phyloP scores from a whole-genome alignment of 257 asterid genomes.

The Nicotiana knightiana region DNA sequence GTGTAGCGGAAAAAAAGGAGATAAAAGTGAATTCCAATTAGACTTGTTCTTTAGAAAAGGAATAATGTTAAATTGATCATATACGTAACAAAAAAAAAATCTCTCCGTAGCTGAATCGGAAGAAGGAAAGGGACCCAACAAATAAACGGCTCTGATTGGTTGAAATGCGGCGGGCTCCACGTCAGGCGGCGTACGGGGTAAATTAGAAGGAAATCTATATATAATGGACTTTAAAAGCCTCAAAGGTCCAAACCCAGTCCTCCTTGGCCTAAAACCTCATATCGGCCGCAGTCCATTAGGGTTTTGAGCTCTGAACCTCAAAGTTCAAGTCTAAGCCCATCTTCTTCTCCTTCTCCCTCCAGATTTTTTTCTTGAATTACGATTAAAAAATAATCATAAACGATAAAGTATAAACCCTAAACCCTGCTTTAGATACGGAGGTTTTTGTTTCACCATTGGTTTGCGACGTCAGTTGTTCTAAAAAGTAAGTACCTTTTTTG shows the following conservation, averaged over 20 bases:
- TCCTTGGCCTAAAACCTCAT: slow-evolving; percentile 6
- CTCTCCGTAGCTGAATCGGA: neutral
- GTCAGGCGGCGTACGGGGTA: neutral
- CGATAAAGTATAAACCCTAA: slow-evolving; percentile 13
- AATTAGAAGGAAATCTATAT: neutral
- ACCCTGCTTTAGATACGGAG: slow-evolving; percentile 9
- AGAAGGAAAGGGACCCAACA: neutral
- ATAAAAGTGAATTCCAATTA: no score
- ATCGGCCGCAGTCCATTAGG: slow-evolving; percentile 25
- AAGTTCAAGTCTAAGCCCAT: slow-evolving; percentile 22
- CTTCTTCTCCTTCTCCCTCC: slow-evolving; percentile 16
- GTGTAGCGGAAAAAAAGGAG: no score
- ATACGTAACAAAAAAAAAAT: neutral
- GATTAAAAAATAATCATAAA: slow-evolving; percentile 9
- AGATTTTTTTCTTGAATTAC: neutral
- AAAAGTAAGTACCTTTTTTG: neutral
- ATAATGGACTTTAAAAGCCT: neutral
- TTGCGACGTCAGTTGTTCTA: neutral
- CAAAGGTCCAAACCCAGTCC: neutral
- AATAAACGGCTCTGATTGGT: slow-evolving; percentile 1
- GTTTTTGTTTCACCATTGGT: slow-evolving; percentile 8
- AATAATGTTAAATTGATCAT: no score
- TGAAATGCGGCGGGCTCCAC: neutral
- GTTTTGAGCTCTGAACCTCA: slow-evolving; percentile 16
- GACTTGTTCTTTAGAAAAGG: no score